Conservation (phyloP, 306 rosid genomes). For the Luffa acutangula region DNA sequence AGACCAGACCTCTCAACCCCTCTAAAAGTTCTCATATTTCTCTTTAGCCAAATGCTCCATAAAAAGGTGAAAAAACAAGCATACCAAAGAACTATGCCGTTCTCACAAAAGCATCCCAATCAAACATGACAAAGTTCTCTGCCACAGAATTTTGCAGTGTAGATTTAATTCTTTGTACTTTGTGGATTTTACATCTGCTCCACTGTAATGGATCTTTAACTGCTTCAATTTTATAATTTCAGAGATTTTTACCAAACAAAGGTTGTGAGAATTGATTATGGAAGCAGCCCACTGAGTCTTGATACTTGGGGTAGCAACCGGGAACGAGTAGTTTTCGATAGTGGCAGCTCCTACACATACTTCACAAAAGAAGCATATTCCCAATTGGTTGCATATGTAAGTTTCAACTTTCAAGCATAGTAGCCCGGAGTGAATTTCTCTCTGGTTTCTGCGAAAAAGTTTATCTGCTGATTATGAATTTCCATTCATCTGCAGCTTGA, state of each 20-base stretch:
- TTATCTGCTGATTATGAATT: not conserved
- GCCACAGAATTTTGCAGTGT: not conserved
- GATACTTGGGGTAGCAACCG: slow-evolving; percentile 27
- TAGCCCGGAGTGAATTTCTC: not conserved
- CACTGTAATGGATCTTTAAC: not conserved
- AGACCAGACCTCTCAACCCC: not conserved
- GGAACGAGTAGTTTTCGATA: slow-evolving; percentile 53
- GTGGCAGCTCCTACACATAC: slow-evolving; percentile 79
- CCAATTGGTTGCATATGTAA: slow-evolving; percentile 56
- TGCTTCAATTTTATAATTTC: not conserved
- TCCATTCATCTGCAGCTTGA: slow-evolving; percentile 39
- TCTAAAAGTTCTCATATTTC: not conserved
- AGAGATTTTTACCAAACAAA: slow-evolving; percentile 55
- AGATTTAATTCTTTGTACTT: not conserved
- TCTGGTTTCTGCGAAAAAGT: slow-evolving; percentile 1
- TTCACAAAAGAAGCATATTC: slow-evolving; percentile 49
- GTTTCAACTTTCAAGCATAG: slow-evolving; percentile 18
- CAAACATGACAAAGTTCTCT: not conserved
- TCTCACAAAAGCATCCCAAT: not conserved
- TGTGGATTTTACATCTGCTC: not conserved
- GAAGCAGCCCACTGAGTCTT: slow-evolving; percentile 36
- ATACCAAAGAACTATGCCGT: not conserved
- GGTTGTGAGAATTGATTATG: slow-evolving; percentile 42
- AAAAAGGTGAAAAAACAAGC: not conserved
- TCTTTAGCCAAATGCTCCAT: not conserved